Percentiles rank a stretch among this genome's conserved stretches.
Conservation (phyloP, 495 filamentous ascomycete species). For the Parmelia sp. region DNA sequence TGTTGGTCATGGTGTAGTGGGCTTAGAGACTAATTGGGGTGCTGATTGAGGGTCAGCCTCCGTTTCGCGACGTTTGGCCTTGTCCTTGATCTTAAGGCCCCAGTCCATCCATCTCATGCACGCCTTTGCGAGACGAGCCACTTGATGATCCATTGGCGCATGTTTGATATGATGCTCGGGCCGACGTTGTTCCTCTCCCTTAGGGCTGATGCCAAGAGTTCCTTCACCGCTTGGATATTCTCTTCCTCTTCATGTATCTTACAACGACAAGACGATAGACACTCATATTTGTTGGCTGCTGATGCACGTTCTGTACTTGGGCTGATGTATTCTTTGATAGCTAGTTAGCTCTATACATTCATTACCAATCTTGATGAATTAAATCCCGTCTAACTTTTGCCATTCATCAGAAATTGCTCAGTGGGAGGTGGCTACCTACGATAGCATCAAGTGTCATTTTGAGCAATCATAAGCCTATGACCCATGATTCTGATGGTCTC, state of each 20-base stretch:
- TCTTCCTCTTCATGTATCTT: not conserved
- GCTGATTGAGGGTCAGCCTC: not conserved
- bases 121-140: not conserved
- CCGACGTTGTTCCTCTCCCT: not conserved
- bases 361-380: not conserved
- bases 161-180: not conserved
- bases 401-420: not conserved
- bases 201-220: not conserved
- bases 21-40: not conserved
- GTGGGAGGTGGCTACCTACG: not conserved
- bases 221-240: not conserved
- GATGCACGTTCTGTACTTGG: no score
- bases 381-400: not conserved
- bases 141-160: not conserved
- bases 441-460: not conserved
- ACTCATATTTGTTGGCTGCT: not conserved
- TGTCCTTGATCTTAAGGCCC: not conserved
- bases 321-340: no score
- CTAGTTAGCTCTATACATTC: no score
- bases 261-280: no score
- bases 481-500: no score
- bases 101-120: not conserved
- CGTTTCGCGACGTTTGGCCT: not conserved
- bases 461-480: not conserved
- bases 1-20: constrained; percentile 17